A percentile compares a stretch with the other conserved stretches of the same genome.
These are phyloP conservation scores for Sporisorium reilianum DNA, from an alignment of 1,284 basidiomycete genomes.

Conservation along the genomic window DNA sequence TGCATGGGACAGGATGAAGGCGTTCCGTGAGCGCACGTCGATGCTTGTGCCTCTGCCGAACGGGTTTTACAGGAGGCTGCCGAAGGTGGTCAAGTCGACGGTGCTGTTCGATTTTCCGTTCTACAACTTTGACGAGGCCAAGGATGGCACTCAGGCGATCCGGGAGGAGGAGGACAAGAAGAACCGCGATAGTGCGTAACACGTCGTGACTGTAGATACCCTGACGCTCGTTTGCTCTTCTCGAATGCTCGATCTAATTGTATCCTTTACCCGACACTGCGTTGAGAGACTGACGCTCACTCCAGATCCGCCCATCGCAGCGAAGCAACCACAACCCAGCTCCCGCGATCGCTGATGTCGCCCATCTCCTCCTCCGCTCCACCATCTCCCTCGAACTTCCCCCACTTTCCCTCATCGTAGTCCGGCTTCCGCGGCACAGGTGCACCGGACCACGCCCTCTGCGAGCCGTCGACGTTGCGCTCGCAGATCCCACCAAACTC, in stretches of 20 bases:
- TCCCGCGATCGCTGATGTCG: constrained; percentile 58
- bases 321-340: constrained; percentile 60
- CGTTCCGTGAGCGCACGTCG: constrained; percentile 72
- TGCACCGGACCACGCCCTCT: constrained; percentile 31
- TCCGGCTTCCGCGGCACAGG: constrained; percentile 21
- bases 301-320: constrained; percentile 50
- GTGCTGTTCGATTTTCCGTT: constrained; percentile 74
- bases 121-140: constrained; percentile 63
- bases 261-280: too few species aligned
- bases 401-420: constrained; percentile 2
- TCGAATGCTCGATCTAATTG: constrained; percentile 8
- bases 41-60: constrained; percentile 78
- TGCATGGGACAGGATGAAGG: constrained; percentile 60
- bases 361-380: constrained; percentile 60
- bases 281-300: constrained; percentile 3
- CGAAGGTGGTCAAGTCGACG: constrained; percentile 74
- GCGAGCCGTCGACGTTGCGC: constrained; percentile 43
- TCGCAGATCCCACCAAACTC: constrained; percentile 54
- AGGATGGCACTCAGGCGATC: constrained; percentile 56
- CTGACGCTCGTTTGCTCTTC: constrained; percentile 5
- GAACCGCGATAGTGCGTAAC: constrained; percentile 31
- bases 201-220: constrained; percentile 12
- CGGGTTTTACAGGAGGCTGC: constrained; percentile 74
- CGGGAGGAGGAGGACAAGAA: constrained; percentile 54
- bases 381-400: background rate